Percentiles rank a stretch among this genome's conserved stretches.
phyloP scores from a whole-genome alignment of 805 yeast genomes.

The Torulaspora delbrueckii region DNA sequence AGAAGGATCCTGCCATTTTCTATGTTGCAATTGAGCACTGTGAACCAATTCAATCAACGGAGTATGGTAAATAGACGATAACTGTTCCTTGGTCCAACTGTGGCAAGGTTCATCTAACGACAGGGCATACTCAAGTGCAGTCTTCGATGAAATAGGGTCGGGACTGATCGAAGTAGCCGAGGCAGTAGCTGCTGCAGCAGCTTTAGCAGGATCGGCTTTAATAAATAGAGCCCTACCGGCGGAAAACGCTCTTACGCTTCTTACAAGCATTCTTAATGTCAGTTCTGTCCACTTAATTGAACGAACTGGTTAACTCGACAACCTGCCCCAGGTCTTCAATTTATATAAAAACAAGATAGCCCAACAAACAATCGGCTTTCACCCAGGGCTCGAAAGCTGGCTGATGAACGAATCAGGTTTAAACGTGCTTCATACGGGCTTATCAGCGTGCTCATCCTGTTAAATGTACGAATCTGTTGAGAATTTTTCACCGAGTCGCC shows the following conservation, averaged over 20 bases:
- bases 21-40: conserved; percentile 60
- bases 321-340: too few relatives aligned
- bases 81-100: conserved; percentile 58
- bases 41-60: conserved; percentile 60
- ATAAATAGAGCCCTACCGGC: conserved; percentile 3
- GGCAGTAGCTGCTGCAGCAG: conserved; percentile 12
- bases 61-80: conserved; percentile 55
- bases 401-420: background rate
- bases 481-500: background rate
- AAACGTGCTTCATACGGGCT: background rate
- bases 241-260: conserved; percentile 9
- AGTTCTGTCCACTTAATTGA: background rate
- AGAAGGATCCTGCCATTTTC: conserved; percentile 60
- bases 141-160: background rate
- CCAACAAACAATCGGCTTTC: background rate
- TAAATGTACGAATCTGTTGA: background rate
- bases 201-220: conserved; percentile 10
- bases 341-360: background rate
- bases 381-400: background rate
- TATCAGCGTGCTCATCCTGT: background rate
- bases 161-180: conserved; percentile 5
- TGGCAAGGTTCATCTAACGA: conserved; percentile 32
- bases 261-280: conserved; percentile 1
- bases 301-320: too few relatives aligned
- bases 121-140: conserved; percentile 28